These are phyloP conservation scores for Plasmodium billcollinsi DNA, from an alignment of 169 alveolate species.

Conservation along the genomic window DNA sequence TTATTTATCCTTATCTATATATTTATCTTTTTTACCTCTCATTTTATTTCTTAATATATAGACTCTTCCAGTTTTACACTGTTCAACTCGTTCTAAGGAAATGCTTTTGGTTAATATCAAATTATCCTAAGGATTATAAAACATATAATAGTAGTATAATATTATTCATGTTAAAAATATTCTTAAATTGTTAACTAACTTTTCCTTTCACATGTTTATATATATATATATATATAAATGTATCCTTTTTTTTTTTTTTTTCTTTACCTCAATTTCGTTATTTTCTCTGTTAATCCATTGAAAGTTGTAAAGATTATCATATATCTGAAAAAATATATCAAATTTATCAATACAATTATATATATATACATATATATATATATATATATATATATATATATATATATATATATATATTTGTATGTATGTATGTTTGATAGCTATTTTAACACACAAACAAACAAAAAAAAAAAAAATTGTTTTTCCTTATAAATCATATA, in stretches of 20 bases:
- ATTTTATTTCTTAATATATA: conserved; percentile 64
- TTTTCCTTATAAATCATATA: neutral
- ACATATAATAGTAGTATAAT: neutral
- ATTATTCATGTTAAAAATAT: neutral
- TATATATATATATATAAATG: neutral
- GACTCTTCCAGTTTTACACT: conserved; percentile 74
- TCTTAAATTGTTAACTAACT: no score
- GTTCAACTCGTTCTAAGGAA: conserved; percentile 53
- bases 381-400: no score
- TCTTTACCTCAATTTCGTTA: conserved; percentile 74
- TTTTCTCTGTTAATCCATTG: conserved; percentile 76
- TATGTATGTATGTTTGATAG: no score
- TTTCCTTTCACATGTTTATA: neutral
- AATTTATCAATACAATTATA: no score
- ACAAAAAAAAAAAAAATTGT: no score
- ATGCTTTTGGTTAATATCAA: conserved; percentile 60
- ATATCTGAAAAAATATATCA: conserved; percentile 1
- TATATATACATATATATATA: no score
- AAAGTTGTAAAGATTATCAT: conserved; percentile 68
- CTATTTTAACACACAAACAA: no score
- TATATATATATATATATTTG: no score
- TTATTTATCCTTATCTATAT: neutral
- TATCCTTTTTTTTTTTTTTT: neutral
- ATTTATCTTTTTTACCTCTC: conserved; percentile 21
- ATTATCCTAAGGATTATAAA: conserved; percentile 30